Base-by-base conservation (phyloP, 495 filamentous ascomycete genomes). In the Penicillium pulvis region DNA sequence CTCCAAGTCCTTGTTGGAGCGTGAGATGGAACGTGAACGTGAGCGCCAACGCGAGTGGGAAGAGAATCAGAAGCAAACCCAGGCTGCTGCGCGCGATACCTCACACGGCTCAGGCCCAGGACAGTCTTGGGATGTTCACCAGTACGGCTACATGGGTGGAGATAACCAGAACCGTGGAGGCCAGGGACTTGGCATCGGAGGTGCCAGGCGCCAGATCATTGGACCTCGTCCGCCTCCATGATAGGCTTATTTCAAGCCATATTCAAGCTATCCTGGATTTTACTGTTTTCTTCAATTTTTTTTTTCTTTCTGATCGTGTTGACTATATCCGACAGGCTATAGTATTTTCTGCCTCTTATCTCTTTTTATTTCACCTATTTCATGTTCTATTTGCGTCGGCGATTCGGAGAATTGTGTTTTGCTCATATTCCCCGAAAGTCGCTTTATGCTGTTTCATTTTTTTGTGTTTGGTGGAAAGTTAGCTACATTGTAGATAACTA, bases 41-140 rank as follows among this genome's bases (percentile, higher is more conserved):
- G 90, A 96, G 70, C 82, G 93, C 41, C 94, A 98, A 75, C 81
- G 84, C 51, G 94, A 98, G 64, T 98, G 94, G 94, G 94, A 98
- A 65, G 89, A 93, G 55, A 81, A 83, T n/a, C 94, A 97, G 74
- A 83, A 87, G 56, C 87, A 87, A 60, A 87, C 85, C 2, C 78
- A 83, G 49, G 79, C 79, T 45, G 86, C 83, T 6, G 79, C 80
- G 24, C 60, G 62, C 17, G 77, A 75, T 61, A 61, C 64, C 61
- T 81, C 60, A 63, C 79, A 58, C 66, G 87, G 63, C 71, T 83
- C 60, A 65, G 85, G 83, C 66, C 62, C 86, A 60, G 65, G 87
- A 68, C 45, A 77, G 16, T 82, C 83, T 5, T 96, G 91, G 91
- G 91, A 96, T 65, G 89, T 94, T 11, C 85, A 90, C 64, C 92